Conservation (phyloP, 2,329 filamentous ascomycete genomes). For the Lecanicillium sp. region DNA sequence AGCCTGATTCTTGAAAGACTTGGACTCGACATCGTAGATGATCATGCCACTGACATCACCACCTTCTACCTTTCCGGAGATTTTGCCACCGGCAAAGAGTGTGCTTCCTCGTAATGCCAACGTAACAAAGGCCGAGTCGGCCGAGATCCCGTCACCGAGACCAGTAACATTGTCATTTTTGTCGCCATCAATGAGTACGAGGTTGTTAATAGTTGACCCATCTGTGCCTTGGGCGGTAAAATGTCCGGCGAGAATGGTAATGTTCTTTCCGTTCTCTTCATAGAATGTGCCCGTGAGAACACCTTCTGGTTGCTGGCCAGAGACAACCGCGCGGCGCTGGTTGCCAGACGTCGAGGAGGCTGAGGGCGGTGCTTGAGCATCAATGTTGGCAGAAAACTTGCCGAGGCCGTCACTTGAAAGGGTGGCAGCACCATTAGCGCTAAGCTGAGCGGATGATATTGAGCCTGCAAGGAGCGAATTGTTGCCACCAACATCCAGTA, state of each 20-base stretch:
- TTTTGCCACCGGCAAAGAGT: slow-evolving; percentile 73
- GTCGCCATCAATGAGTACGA: slow-evolving; percentile 75
- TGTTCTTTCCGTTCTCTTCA: slow-evolving; percentile 58
- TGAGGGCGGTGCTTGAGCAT: slow-evolving; percentile 21
- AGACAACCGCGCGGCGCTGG: slow-evolving; percentile 37
- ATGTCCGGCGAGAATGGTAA: slow-evolving; percentile 82
- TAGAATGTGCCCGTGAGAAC: slow-evolving; percentile 78
- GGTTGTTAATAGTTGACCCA: slow-evolving; percentile 66
- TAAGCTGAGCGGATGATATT: slow-evolving; percentile 65
- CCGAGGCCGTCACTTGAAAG: slow-evolving; percentile 48
- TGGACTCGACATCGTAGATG: slow-evolving; percentile 64
- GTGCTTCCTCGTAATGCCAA: slow-evolving; percentile 58
- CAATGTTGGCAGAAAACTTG: slow-evolving; percentile 49
- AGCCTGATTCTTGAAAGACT: slow-evolving; percentile 62
- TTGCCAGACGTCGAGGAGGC: slow-evolving; percentile 18
- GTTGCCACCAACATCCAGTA: slow-evolving; percentile 55
- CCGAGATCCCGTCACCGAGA: slow-evolving; percentile 55
- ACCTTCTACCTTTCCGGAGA: slow-evolving; percentile 62
- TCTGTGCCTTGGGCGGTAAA: slow-evolving; percentile 65
- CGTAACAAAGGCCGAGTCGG: slow-evolving; percentile 66
- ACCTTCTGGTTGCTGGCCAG: slow-evolving; percentile 44
- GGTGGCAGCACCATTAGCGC: slow-evolving; percentile 63
- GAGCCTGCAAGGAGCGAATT: slow-evolving; percentile 75
- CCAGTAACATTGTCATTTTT: slow-evolving; percentile 60
- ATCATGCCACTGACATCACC: slow-evolving; percentile 64